Conservation (phyloP, 2,329 filamentous ascomycete species). For the Allantophomopsis lycopodina region DNA sequence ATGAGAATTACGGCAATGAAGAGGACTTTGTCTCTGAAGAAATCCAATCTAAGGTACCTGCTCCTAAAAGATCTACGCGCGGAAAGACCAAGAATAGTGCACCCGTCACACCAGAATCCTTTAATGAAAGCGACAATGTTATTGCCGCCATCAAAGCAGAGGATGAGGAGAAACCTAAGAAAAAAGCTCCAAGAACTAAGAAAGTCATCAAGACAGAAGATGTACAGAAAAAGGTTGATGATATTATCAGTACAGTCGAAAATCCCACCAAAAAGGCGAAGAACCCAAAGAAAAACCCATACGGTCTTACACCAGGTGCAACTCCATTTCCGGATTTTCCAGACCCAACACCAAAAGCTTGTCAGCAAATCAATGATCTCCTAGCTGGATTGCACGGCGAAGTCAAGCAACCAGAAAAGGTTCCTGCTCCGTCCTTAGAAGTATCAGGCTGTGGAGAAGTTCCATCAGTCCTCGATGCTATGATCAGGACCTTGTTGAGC, state of each 20-base stretch:
- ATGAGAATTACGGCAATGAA: neutral
- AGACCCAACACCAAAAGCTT: conserved; percentile 54
- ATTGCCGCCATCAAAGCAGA: neutral
- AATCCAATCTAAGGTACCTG: conserved; percentile 7
- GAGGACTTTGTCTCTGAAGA: neutral
- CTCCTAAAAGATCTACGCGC: conserved; percentile 1
- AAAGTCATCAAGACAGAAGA: conserved; percentile 3
- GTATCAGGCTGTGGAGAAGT: conserved; percentile 54
- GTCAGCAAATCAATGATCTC: conserved; percentile 52
- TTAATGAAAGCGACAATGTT: neutral
- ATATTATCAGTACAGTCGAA: conserved; percentile 1
- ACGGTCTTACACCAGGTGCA: conserved; percentile 36
- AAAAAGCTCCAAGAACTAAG: neutral
- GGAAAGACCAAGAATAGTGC: neutral
- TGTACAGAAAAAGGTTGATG: conserved; percentile 5
- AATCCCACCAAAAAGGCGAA: conserved; percentile 5
- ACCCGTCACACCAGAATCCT: neutral
- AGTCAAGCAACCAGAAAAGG: conserved; percentile 46
- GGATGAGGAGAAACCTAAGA: neutral
- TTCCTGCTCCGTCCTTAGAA: conserved; percentile 56
- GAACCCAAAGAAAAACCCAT: conserved; percentile 23
- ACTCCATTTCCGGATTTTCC: conserved; percentile 56
- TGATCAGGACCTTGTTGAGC: conserved; percentile 37
- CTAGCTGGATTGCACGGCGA: conserved; percentile 54
- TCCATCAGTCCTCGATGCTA: conserved; percentile 36